Evolutionary conservation across 129 eudicot species (phyloP).

Genomic region (Pittosporum tobira): DNA sequence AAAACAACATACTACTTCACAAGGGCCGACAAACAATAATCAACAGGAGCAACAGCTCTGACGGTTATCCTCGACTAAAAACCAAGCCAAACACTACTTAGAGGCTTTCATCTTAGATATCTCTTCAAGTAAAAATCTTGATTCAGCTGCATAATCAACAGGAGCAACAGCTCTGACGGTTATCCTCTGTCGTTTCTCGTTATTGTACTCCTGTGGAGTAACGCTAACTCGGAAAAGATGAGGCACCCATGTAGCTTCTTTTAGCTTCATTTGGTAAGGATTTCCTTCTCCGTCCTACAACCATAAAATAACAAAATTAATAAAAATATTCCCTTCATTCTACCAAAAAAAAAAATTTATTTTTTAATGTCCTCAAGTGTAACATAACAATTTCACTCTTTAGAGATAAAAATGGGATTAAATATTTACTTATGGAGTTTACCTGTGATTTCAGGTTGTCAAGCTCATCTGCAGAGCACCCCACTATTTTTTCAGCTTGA

Average conservation of each 20-base stretch:
- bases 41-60: constrained; percentile 61
- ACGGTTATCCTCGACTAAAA: constrained; percentile 48
- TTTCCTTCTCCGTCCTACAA: constrained; percentile 46
- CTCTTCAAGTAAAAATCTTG: constrained; percentile 59
- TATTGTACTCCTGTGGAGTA: constrained; percentile 61
- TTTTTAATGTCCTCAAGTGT: too few species aligned
- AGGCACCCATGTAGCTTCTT: constrained; percentile 81
- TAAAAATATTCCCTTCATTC: too few species aligned
- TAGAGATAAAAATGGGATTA: too few species aligned
- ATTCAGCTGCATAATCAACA: constrained; percentile 76
- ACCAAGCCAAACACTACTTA: constrained; percentile 8
- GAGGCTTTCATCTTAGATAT: constrained; percentile 54
- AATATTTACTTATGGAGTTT: background rate
- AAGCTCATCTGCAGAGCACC: constrained; percentile 85
- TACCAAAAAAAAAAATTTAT: too few species aligned
- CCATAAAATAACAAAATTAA: background rate
- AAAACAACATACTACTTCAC: too few species aligned
- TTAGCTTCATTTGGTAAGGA: constrained; percentile 50
- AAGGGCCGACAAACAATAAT: too few species aligned
- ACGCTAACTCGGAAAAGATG: constrained; percentile 68
- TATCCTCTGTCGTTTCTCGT: constrained; percentile 76
- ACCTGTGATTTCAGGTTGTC: constrained; percentile 63
- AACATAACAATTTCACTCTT: too few species aligned
- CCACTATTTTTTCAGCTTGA: constrained; percentile 72
- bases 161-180: constrained; percentile 67